Base-by-base conservation (phyloP, 2,329 filamentous ascomycete species). In the Colletotrichum graminicola region DNA sequence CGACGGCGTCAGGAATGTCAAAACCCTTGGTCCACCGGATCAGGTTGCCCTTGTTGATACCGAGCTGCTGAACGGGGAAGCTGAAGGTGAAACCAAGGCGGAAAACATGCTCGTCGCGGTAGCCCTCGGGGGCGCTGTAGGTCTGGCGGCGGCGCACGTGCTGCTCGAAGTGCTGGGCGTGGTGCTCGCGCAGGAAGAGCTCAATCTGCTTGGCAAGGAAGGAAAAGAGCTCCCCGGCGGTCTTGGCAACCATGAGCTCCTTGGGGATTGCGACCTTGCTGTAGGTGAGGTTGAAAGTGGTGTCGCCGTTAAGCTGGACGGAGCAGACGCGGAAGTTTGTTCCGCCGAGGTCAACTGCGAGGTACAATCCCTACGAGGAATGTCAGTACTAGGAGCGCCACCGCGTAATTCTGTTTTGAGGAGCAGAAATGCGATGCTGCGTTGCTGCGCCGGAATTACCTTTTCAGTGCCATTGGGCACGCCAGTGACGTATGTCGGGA, bases 11-110 rank as follows among this genome's bases (percentile, higher is more conserved):
- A n/a, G 91, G 89, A 75, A 99, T 98, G 79, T 98, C 94, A 80
- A 98, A 99, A 63, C 96, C 96, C 85, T 99, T 99, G 69, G 96
- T 99, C 96, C 96, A 99, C 76, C 96, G 91, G 82, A 98, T 96
- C 66, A 99, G 87, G 68, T 91, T 92, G 73, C 96, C 96, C 83
- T 94, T 95, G 87, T 98, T 98, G 80, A 99, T 97, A 49, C 94
- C 95, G 69, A 93, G 87, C 81, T 99, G 96, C 80, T 97, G 90
- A 49, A 98, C 95, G 3, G 96, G 96, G 84, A 98, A 99, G 80
- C 93, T 97, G 83, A 99, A 99, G 64, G 96, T 99, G 84, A 99
- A 99, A n/a, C 96, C 96, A 52, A 99, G 87, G 77, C 94, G 93
- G 84, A 98, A 97, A 73, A 96, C 89, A 71, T 95, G 87, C 79